Evolutionary conservation across 208 protist genomes (phyloP).

Genomic region (Wallacemonas collosoma): DNA sequence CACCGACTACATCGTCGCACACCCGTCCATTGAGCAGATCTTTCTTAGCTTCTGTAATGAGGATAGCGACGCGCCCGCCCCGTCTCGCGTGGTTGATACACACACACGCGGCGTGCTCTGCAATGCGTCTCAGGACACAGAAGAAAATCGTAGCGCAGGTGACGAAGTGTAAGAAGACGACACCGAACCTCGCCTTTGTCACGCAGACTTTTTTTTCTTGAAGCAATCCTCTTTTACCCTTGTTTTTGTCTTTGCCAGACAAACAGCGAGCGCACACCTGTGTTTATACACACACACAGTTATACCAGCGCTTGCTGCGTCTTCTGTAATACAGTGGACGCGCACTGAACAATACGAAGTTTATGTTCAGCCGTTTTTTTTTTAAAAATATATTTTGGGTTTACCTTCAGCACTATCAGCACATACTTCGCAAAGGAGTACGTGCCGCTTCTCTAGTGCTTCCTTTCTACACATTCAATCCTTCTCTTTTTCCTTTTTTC

Average conservation of each 20-base stretch:
- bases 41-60: conserved; percentile 57
- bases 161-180: no score
- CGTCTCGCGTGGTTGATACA: background rate
- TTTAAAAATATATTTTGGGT: no score
- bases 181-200: background rate
- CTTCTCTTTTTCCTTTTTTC: background rate
- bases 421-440: no score
- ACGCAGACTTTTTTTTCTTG: background rate
- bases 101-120: background rate
- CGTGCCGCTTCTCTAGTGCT: no score
- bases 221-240: background rate
- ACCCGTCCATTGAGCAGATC: conserved; percentile 73
- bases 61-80: background rate
- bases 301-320: no score
- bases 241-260: background rate
- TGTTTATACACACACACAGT: background rate
- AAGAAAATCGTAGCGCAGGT: no score
- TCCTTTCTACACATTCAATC: background rate
- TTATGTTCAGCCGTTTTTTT: no score
- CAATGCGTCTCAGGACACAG: no score
- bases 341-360: no score
- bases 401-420: no score
- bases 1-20: conserved; percentile 73
- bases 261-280: background rate
- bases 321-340: no score